Evolutionary conservation across 2,329 filamentous ascomycete species (phyloP), one percentile per base, ranked within the genome.

Genomic region (Fusarium sp.): DNA sequence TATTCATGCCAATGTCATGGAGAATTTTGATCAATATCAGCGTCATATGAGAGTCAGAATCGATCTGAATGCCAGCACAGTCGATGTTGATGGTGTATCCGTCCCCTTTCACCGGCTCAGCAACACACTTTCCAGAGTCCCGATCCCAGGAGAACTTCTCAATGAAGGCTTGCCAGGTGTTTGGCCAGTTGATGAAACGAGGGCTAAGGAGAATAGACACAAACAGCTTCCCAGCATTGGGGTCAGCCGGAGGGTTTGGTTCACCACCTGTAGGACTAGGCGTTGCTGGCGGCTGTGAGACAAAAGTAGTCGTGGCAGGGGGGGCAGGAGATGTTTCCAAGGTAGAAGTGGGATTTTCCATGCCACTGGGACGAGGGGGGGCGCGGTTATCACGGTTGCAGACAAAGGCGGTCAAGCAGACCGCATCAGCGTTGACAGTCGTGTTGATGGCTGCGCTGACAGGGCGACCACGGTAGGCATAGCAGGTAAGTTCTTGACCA

Each of bases 331-430:
- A 75, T 15, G 80, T 81, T 37, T 79, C 79, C 56, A 80, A 52
- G 9, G 81, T 78, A n/a, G 81, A 82, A 19, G 81, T 81, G 19
- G 79, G 80, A 49, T 80, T 78, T 10, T 76, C 78, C 81, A 82
- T 82, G 54, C 82, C 81, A 13, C 76, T 77, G 43, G 82, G 81
- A 9, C 79, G 79, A 64, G 79, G 64, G 38, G 82, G 82, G 13
- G 82, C 71, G 9, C 75, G 63, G 23, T 79, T 75, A 28, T 83
- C 79, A 19, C 80, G 78, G 56, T 84, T 84, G 76, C 83, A 85
- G 66, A 85, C 80, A 73, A 85, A 85, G 7, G 83, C 83, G 43
- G 82, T 82, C 76, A 82, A 79, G 70, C 83, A 85, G 59, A 83
- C 77, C 13, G 82, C 80, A 52, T 83, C 79, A 35, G 80, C 60